Evolutionary conservation across 1,284 basidiomycete species (phyloP).

Genomic region (Agroathelia rolfsii): DNA sequence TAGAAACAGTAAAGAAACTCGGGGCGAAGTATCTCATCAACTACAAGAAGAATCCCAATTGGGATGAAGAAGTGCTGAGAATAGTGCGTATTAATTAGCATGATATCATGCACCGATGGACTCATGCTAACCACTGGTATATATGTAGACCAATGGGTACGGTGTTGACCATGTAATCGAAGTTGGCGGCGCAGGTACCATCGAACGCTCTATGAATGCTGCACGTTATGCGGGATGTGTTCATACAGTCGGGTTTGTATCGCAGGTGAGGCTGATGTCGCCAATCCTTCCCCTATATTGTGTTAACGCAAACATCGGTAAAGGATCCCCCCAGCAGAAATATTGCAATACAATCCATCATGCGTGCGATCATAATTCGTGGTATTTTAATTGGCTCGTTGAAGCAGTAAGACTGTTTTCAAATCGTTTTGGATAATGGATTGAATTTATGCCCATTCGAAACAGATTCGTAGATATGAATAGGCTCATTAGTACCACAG

Average conservation of each 20-base stretch:
- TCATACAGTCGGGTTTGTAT: constrained; percentile 24
- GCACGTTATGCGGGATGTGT: constrained; percentile 23
- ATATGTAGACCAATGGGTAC: constrained; percentile 15
- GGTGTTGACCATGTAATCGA: constrained; percentile 30
- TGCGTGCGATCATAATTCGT: constrained; percentile 10
- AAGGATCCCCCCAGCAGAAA: constrained; percentile 5
- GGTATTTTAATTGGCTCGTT: constrained; percentile 17
- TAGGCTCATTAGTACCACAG: constrained; percentile 20
- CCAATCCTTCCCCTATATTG: no score
- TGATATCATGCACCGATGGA: neutral
- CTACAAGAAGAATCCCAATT: constrained; percentile 25
- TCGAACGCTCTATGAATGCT: constrained; percentile 21
- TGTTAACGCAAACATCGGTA: no score
- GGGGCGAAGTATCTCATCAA: constrained; percentile 22
- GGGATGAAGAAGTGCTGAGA: constrained; percentile 22
- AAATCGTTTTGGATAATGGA: no score
- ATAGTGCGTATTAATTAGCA: constrained; percentile 7
- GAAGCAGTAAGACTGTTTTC: constrained; percentile 14
- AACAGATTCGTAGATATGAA: constrained; percentile 27
- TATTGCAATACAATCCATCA: constrained; percentile 7
- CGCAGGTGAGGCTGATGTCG: constrained; percentile 5
- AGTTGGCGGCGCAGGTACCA: constrained; percentile 25
- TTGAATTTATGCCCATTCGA: no score
- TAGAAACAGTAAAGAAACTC: constrained; percentile 16
- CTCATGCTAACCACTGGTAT: no score